Conservation (phyloP, 2,329 filamentous ascomycete species). For the Rhinocladiella similis region DNA sequence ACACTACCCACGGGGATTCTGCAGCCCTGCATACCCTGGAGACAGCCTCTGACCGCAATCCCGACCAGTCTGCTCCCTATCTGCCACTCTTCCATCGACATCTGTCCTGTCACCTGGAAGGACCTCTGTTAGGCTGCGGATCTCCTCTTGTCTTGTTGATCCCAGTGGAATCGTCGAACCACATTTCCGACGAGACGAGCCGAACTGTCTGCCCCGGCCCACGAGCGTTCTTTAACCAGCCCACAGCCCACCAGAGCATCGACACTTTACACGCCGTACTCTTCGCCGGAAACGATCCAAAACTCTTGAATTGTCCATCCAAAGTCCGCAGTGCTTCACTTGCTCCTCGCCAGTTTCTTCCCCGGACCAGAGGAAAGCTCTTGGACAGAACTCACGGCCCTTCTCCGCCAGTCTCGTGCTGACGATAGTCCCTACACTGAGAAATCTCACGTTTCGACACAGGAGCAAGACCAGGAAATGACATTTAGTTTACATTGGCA, state of each 20-base stretch:
- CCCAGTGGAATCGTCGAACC: not conserved
- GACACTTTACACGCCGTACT: too few relatives aligned
- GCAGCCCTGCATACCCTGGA: not conserved
- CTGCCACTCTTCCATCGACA: not conserved
- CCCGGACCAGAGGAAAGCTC: too few relatives aligned
- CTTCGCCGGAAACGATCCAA: too few relatives aligned
- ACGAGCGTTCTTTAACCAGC: not conserved
- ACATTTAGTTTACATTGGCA: slow-evolving; percentile 13
- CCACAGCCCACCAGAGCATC: not conserved
- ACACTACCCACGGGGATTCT: not conserved
- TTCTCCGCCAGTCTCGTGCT: too few relatives aligned
- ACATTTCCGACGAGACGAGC: not conserved
- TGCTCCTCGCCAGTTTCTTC: too few relatives aligned
- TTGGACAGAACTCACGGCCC: too few relatives aligned
- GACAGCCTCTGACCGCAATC: not conserved
- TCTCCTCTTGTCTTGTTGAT: not conserved
- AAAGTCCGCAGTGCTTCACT: not conserved
- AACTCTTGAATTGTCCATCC: too few relatives aligned
- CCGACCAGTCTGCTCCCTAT: not conserved
- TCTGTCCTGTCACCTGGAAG: not conserved
- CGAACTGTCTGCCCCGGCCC: not conserved
- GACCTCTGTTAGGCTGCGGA: not conserved
- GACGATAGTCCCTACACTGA: not conserved
- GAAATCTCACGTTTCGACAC: not conserved
- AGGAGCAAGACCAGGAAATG: slow-evolving; percentile 10